Base-by-base conservation (phyloP, 2,329 filamentous ascomycete genomes). In the Xylariaceae sp. region DNA sequence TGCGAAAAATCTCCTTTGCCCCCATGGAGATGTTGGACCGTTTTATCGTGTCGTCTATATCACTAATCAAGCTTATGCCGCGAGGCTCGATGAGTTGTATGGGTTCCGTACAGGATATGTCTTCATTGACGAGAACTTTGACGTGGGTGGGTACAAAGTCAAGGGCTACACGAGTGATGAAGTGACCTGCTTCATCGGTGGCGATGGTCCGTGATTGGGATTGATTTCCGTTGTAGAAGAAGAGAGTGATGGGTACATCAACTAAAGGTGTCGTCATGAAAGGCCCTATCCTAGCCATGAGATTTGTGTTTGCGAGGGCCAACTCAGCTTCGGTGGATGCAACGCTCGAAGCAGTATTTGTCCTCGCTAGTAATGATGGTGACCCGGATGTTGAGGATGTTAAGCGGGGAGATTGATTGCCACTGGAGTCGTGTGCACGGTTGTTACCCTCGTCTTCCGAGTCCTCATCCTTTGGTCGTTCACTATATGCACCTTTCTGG, bases 41-140 rank as follows among this genome's bases (percentile, higher is more conserved):
- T 65, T 98, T 98, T 62, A 98, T 85, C 0, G 93, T 98, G 66
- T 98, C 93, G 61, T 98, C 93, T 52, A 98, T 93, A 63, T 98
- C 93, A 63, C 89, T 97, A 64, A 98, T 97, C 47, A 98, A 62
- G 64, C 91, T 97, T 51, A 98, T 79, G 33, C 93, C 93, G 19
- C 72, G 74, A 0, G 86, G 80, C 47, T 92, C 85, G 4, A 86
- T 90, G 40, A 97, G 72, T 33, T 81, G 75, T 36, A 98, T 77
- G 44, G 87, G 78, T 52, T 93, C 86, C 2, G 85, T 88, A 0
- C 83, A 84, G 14, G 91, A 95, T 3, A 98, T 73, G 47, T 84
- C 79, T 60, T 96, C 90, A 11, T 86, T 91, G 5, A 89, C 92
- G 16, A 98, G 70, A 1, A 98, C 86, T 35, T 90, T 79, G 20